Conservation (phyloP, 768 basidiomycete genomes). For the Tricholoma saponaceum region DNA sequence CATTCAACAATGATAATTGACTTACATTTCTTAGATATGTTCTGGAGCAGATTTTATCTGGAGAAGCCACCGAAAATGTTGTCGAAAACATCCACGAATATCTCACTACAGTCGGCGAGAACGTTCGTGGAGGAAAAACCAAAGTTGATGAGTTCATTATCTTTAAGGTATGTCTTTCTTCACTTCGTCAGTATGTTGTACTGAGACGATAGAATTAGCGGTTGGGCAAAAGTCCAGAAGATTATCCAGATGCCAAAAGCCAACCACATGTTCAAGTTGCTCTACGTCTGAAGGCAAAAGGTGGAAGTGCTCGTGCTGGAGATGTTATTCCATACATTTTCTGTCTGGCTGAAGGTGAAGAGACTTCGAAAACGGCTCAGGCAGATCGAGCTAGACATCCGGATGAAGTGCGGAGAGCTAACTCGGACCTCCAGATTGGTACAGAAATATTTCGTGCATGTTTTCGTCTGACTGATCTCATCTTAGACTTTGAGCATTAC, state of each 20-base stretch:
- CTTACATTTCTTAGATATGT: constrained; percentile 60
- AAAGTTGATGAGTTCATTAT: constrained; percentile 94
- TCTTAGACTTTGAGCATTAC: constrained; percentile 86
- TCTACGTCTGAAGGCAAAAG: constrained; percentile 80
- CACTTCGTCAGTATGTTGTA: neutral
- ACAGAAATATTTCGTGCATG: constrained; percentile 8
- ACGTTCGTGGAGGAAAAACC: constrained; percentile 72
- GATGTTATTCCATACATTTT: constrained; percentile 98
- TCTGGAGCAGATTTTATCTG: constrained; percentile 86
- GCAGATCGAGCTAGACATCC: constrained; percentile 93
- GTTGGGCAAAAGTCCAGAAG: constrained; percentile 93
- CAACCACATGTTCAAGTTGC: constrained; percentile 98
- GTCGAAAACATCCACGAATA: constrained; percentile 94
- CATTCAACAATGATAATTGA: neutral
- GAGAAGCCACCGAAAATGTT: constrained; percentile 84
- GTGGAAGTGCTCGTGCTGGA: constrained; percentile 74
- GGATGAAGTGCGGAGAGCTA: constrained; percentile 79
- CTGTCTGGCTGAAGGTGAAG: constrained; percentile 73
- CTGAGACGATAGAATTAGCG: constrained; percentile 45
- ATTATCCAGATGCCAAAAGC: constrained; percentile 92
- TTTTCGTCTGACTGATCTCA: constrained; percentile 5
- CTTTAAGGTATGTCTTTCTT: constrained; percentile 65
- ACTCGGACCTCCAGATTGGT: constrained; percentile 72
- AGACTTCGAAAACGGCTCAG: constrained; percentile 67
- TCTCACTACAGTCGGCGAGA: constrained; percentile 67